Evolutionary conservation across 495 filamentous ascomycete genomes (phyloP), one percentile per base, ranked within the genome.

Genomic region (Tuber melanosporum): DNA sequence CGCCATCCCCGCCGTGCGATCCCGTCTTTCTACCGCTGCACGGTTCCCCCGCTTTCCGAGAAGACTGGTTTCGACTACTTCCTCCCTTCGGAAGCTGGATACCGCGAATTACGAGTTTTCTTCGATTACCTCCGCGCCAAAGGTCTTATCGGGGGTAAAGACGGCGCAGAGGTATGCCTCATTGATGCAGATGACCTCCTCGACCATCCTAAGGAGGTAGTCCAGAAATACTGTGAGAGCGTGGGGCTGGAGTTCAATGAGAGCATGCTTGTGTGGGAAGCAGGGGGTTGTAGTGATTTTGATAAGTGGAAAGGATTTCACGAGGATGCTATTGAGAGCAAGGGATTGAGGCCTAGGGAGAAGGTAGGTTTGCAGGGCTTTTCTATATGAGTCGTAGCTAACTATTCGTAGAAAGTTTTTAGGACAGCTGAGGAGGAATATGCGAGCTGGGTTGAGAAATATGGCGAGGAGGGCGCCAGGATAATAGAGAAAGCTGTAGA

Each of bases 251-350:
- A 90, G 22, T 99, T 91, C 84, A 82, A 83, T 44, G 87, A 88
- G 3, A 85, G 87, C 0, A 95, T 98, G 94, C 87, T 99, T 74
- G 85, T 85, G 39, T 99, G 95, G 95, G 91, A 92, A 62, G 89
- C 89, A 45, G 78, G 75, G 22, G 74, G 73, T 6, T 78, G 75
- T 20, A 45, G 19, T 10, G 75, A 52, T 41, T 99, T 99, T 85
- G 92, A 93, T 85, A 99, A 99, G 86, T 99, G 95, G 95, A 90
- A 89, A 74, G 95, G 94, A 0, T 99, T 97, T 84, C 95, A 98
- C 82, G 92, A 98, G 73, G 95, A 98, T 87, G 95, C 93, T 26
- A 92, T 98, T 77, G 86, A 91, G 73, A 94, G 91, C 77, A 91
- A 86, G 72, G 89, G 89, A 66, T 84, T 99, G 79, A 91, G 89